Base-by-base conservation (phyloP, 306 rosid genomes). In the Cicer yamashitae region DNA sequence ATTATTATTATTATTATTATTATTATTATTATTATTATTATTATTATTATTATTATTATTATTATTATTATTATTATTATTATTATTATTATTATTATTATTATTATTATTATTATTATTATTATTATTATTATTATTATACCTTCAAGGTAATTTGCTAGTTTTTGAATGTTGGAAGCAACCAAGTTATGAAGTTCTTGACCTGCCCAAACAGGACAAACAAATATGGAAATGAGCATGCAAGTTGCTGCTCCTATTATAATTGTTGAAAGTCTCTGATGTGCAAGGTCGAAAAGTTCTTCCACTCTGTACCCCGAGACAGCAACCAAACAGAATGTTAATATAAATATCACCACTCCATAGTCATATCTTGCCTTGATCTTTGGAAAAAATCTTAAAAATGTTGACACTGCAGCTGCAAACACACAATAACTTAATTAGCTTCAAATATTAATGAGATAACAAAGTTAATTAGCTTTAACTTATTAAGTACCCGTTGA, bases 181-280 rank as follows among this genome's bases (percentile, higher is more conserved):
- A 90, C 69, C 57, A 88, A 83, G 4, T 88, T 89, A 70, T 92
- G 97, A 78, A 94, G 94, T 11, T 88, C 96, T 86, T 86, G 81
- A 20, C 97, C 99, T 5, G 99, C 97, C 99, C 99, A 94, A 1
- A 94, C 93, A 0, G 99, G 99, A 71, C 81, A 87, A 43, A 90
- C 53, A 25, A 83, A 89, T 7, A 84, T 77, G 70, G 96, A 84
- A 30, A 94, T 67, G 20, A 90, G 2, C 56, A 90, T 85, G 88
- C 97, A 92, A 7, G 88, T 69, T 14, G 91, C 84, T 50, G 83
- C 96, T 0, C 99, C 99, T 8, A 85, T 62, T 13, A 86, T 7
- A 68, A 94, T 83, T 11, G 99, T 92, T 59, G 86, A 7, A 2
- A 92, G 82, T 74, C 99, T 90, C 41, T 84, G 88, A 84, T 88